Evolutionary conservation across 768 basidiomycete species (phyloP), one percentile per base, ranked within the genome.

Genomic region (Panellus pusillus): DNA sequence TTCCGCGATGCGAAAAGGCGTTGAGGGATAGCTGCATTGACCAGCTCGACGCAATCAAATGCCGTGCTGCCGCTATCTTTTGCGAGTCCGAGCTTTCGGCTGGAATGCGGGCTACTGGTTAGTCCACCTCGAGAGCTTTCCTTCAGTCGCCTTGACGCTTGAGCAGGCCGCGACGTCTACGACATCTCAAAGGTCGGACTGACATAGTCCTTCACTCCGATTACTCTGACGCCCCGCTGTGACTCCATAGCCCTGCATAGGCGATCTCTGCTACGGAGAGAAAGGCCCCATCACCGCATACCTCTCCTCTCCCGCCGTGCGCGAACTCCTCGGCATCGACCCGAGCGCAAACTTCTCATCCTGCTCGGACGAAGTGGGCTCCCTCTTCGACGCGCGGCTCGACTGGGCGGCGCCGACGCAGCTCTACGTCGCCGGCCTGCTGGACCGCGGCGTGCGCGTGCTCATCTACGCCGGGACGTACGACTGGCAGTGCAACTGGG

Each of bases 401-500:
- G 89, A 91, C 68, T 83, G 75, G 73, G 71, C 67, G 12, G 70
- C 74, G 13, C 76, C 80, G 55, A 76, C 86, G 39, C 77, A 85
- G 68, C 70, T 83, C 72, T 86, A 89, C 64, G 82, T 89, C 54
- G 74, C 82, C 0, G 77, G 73, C 6, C 79, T 93, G 36, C 79
- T 93, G 9, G 89, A 93, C 54, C 79, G 89, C n/a, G 86, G 86
- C 1, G 70, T 94, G 17, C 80, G 84, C 6, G 72, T 90, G 32
- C 76, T 93, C 38, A 83, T 87, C 43, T 90, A 90, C 58, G 84
- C 84, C 1, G 87, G 87, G 17, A 86, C 82, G 40, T 86, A 84
- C 58, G 86, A 89, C 62, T 89, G 86, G 86, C 86, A 86, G 56
- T 91, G 88, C 65, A 89, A 90, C 65, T 88, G 83, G 81, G 70